A percentile compares a stretch with the other conserved stretches of the same genome.
Evolutionary conservation across 2,329 filamentous ascomycete genomes (phyloP).

Genomic region (Byssothecium circinans): DNA sequence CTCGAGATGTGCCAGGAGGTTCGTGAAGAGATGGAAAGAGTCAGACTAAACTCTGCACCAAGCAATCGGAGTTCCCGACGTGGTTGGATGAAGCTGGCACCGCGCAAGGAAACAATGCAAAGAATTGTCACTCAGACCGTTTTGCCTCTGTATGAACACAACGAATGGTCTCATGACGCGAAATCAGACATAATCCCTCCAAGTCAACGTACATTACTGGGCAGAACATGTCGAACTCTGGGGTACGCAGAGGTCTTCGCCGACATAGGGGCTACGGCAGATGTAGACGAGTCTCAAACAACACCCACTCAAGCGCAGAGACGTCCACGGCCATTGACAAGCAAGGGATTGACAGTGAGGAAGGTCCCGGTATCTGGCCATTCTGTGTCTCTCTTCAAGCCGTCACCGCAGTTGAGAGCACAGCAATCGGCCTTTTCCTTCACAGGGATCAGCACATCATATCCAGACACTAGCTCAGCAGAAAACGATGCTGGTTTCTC

Average conservation of each 20-base stretch:
- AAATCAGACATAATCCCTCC: neutral
- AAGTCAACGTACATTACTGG: neutral
- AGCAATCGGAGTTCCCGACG: neutral
- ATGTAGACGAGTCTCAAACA: no score
- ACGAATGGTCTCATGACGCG: neutral
- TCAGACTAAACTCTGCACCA: neutral
- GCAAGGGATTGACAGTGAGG: neutral
- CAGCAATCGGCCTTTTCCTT: slow-evolving; percentile 6
- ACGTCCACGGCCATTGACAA: no score
- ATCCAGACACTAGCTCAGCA: neutral
- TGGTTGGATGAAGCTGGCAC: neutral
- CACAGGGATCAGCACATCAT: neutral
- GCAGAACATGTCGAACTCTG: neutral
- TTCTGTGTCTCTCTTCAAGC: neutral
- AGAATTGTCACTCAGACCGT: neutral
- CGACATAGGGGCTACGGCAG: neutral
- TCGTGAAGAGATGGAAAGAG: neutral
- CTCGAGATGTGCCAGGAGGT: neutral
- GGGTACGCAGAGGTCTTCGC: neutral
- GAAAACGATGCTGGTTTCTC: neutral
- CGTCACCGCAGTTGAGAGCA: slow-evolving; percentile 7
- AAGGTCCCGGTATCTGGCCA: neutral
- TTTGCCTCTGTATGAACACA: neutral
- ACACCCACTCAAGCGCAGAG: no score
- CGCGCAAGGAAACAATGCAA: neutral